Conservation (phyloP, 805 yeast species). For the Tetrapisispora fleetii region DNA sequence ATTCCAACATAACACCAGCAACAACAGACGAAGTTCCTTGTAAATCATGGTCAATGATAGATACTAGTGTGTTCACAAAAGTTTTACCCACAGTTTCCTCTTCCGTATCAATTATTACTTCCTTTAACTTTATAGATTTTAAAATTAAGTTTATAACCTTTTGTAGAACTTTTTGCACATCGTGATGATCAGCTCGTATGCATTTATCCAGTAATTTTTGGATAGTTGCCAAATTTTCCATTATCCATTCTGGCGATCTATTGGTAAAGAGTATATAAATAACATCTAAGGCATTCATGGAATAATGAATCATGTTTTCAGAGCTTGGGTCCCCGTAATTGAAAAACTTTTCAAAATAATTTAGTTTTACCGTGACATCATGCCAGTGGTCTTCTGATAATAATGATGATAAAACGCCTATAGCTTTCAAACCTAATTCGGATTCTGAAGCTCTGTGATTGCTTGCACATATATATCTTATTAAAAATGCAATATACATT, state of each 20-base stretch:
- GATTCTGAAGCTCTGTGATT: slow-evolving; percentile 78
- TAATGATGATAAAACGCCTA: slow-evolving; percentile 65
- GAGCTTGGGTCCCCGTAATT: slow-evolving; percentile 67
- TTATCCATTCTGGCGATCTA: slow-evolving; percentile 70
- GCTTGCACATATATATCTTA: slow-evolving; percentile 78
- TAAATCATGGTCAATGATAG: slow-evolving; percentile 72
- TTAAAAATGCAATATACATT: slow-evolving; percentile 80
- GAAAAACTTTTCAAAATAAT: slow-evolving; percentile 80
- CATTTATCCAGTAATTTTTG: slow-evolving; percentile 73
- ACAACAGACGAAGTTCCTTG: slow-evolving; percentile 65
- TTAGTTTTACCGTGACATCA: slow-evolving; percentile 76
- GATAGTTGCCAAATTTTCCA: slow-evolving; percentile 56
- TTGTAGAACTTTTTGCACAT: slow-evolving; percentile 75
- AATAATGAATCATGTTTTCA: slow-evolving; percentile 60
- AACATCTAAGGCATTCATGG: slow-evolving; percentile 86
- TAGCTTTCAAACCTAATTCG: slow-evolving; percentile 70
- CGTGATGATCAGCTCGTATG: slow-evolving; percentile 72
- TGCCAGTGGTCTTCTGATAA: slow-evolving; percentile 73
- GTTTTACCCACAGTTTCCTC: slow-evolving; percentile 52
- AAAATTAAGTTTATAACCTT: slow-evolving; percentile 63
- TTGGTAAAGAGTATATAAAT: slow-evolving; percentile 73
- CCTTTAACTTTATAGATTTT: slow-evolving; percentile 47
- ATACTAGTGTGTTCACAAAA: slow-evolving; percentile 51
- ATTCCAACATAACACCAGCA: slow-evolving; percentile 75
- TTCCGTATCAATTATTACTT: slow-evolving; percentile 39